Evolutionary conservation across 306 rosid genomes (phyloP), one percentile per base, ranked within the genome.

Genomic region (Potentilla sterilis): DNA sequence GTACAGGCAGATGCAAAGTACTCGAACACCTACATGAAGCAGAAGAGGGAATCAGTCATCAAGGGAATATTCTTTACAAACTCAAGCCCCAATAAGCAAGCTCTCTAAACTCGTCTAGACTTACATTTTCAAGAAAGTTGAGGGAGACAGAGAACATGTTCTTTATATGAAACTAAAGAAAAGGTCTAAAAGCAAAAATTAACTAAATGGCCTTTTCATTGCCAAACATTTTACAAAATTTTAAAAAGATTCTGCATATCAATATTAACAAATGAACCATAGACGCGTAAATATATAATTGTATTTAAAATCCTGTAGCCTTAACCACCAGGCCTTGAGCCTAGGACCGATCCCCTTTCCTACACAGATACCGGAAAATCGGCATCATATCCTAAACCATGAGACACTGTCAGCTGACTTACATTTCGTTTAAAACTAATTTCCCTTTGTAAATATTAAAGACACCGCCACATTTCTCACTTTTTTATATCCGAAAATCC

Each of bases 1-100:
- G 90, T 77, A 65, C 81, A 86, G 78, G 47, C 67, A 42, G 99
- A 89, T 55, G 99, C 97, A 77, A 95, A 95, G 86, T 95, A 95
- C 86, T 88, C 97, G 82, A 90, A 95, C 64, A 95, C 97, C 99
- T 95, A 71, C 52, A 81, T 6, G 70, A 47, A 81, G 69, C 46
- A 80, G 73, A 4, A 77, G 19, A 79, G 46, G 22, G 68, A 73
- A 74, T 68, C 68, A 78, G 78, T 57, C 78, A 19, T 49, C 32
- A 72, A 9, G 18, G 38, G 28, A 61, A 35, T 41, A 46, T 47
- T 34, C 0, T 52, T 41, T 14, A 24, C n/a, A 64, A n/a, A 46
- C 52, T 14, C 63, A 49, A 37, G 6, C 48, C 3, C 11, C 44
- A 24, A 18, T 5, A n/a, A 52, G 38, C 14, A 4, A 49, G 11